Conservation (phyloP, 2,329 filamentous ascomycete genomes). For the Elsinoe batatas region DNA sequence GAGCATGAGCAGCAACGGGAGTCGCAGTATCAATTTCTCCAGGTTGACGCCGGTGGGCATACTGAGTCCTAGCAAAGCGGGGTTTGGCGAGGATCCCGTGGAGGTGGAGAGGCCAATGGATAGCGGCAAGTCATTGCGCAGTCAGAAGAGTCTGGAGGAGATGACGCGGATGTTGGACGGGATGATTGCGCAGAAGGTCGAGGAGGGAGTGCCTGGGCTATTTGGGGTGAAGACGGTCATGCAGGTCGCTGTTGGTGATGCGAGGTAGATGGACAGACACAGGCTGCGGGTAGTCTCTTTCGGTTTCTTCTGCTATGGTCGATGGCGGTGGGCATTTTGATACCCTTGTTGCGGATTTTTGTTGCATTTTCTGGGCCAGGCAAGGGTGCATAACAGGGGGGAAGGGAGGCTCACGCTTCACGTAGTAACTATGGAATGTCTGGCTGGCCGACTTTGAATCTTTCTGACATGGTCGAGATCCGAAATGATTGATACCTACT, state of each 20-base stretch:
- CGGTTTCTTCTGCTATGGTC: neutral
- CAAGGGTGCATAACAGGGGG: neutral
- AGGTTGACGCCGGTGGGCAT: slow-evolving; percentile 16
- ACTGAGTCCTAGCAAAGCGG: slow-evolving; percentile 12
- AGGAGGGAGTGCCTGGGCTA: neutral
- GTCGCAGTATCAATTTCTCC: slow-evolving; percentile 15
- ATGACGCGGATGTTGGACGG: slow-evolving; percentile 90
- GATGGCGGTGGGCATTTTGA: neutral
- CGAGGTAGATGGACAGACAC: neutral
- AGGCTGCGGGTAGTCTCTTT: no score
- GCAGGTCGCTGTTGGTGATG: neutral
- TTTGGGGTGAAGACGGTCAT: neutral
- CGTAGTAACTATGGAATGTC: neutral
- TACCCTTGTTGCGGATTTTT: neutral
- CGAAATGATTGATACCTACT: neutral
- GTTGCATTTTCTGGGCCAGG: neutral
- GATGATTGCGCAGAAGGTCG: slow-evolving; percentile 53
- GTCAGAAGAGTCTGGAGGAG: slow-evolving; percentile 64
- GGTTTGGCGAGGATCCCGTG: neutral
- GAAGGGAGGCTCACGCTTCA: neutral
- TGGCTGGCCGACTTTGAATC: neutral
- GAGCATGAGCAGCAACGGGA: slow-evolving; percentile 5
- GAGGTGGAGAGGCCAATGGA: slow-evolving; percentile 21
- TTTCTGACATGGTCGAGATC: neutral
- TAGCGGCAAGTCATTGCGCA: slow-evolving; percentile 41